phyloP scores from a whole-genome alignment of 306 rosid species.

The Castanea crenata region DNA sequence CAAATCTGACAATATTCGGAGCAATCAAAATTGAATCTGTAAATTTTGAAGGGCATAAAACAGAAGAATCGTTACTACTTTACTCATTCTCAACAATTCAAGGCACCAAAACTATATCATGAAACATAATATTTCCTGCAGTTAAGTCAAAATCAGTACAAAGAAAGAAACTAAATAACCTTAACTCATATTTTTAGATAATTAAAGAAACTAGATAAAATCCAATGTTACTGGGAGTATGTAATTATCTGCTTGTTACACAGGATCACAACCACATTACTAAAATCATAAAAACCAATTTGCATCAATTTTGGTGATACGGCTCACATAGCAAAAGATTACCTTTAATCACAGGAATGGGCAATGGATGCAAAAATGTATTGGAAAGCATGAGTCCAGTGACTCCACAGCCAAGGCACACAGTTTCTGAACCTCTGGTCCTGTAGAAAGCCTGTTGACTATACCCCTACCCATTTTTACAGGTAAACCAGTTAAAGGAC shows the following conservation, averaged over 20 bases:
- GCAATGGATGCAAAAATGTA: conserved; percentile 24
- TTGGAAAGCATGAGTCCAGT: conserved; percentile 57
- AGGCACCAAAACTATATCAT: conserved; percentile 6
- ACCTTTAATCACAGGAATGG: conserved; percentile 53
- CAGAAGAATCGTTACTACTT: conserved; percentile 8
- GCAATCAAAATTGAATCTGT: conserved; percentile 53
- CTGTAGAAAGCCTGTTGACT: conserved; percentile 96
- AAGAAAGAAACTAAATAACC: background rate
- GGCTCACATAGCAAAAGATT: conserved; percentile 11
- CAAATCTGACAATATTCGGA: conserved; percentile 62
- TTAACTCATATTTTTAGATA: background rate
- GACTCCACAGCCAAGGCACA: conserved; percentile 76
- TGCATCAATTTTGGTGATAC: background rate
- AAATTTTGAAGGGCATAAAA: conserved; percentile 21
- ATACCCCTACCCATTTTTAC: conserved; percentile 93
- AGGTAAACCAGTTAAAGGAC: conserved; percentile 71
- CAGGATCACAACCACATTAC: background rate
- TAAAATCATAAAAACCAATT: background rate
- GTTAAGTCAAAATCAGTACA: background rate
- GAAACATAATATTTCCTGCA: background rate
- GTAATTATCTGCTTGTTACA: background rate
- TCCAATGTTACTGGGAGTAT: background rate
- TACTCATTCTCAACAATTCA: conserved; percentile 7
- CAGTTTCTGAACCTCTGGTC: conserved; percentile 89
- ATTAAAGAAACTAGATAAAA: background rate